phyloP scores from a whole-genome alignment of 2,329 filamentous ascomycete species.

The Apiospora pterosperma region DNA sequence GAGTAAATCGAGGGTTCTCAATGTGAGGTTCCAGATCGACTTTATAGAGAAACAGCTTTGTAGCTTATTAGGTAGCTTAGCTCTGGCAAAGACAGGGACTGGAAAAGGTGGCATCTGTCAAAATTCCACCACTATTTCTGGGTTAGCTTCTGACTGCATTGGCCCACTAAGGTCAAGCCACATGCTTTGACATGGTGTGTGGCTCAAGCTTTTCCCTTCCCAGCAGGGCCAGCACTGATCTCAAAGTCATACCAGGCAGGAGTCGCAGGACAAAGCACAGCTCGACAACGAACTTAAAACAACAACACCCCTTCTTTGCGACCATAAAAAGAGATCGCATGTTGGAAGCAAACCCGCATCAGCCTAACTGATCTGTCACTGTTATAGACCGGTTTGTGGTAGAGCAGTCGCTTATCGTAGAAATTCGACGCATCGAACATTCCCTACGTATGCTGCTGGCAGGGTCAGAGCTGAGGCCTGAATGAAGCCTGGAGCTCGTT shows the following conservation, averaged over 20 bases:
- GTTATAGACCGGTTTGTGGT: not conserved
- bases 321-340: not conserved
- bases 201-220: constrained; percentile 1
- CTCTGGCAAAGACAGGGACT: not conserved
- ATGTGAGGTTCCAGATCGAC: too few species aligned
- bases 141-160: not conserved
- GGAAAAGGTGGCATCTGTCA: constrained; percentile 1
- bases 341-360: not conserved
- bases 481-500: not conserved
- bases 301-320: not conserved
- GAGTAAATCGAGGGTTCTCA: too few species aligned
- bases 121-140: not conserved
- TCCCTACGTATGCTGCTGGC: not conserved
- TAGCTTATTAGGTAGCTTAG: not conserved
- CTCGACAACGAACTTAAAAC: not conserved
- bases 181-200: not conserved
- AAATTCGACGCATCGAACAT: not conserved
- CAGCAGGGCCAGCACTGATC: too few species aligned
- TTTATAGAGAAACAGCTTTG: too few species aligned
- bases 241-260: not conserved
- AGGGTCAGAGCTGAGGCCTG: not conserved
- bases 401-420: not conserved
- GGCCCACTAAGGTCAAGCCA: not conserved
- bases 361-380: not conserved
- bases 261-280: not conserved